These are phyloP conservation scores for Funneliformis mosseae DNA, from an alignment of 192 early-diverging fungal genomes.

Conservation along the genomic window DNA sequence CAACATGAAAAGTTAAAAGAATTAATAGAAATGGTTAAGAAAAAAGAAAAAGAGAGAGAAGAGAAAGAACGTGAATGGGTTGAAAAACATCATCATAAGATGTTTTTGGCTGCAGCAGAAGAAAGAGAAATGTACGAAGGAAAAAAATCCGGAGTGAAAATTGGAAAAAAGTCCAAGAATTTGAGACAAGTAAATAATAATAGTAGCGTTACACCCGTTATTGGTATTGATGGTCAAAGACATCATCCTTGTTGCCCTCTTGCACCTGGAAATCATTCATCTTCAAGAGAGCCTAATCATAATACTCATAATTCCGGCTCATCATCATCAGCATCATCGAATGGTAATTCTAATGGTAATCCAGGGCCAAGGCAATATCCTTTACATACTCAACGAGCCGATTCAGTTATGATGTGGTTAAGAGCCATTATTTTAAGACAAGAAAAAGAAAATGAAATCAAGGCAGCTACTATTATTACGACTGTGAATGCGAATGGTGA, in stretches of 20 bases:
- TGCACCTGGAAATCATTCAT: conserved; percentile 26
- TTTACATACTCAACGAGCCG: conserved; percentile 22
- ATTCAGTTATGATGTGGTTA: conserved; percentile 19
- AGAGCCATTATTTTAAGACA: conserved; percentile 24
- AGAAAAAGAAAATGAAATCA: not conserved
- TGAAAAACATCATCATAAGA: conserved; percentile 25
- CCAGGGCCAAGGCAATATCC: conserved; percentile 18
- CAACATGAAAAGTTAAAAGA: conserved; percentile 31
- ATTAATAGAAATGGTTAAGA: conserved; percentile 23
- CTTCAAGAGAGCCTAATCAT: not conserved
- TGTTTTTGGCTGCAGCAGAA: conserved; percentile 25
- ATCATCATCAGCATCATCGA: not conserved
- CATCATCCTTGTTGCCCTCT: conserved; percentile 33
- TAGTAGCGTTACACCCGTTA: conserved; percentile 17
- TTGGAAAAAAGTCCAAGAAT: conserved; percentile 24
- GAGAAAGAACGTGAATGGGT: conserved; percentile 33
- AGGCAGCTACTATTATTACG: not conserved
- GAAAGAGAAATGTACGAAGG: conserved; percentile 7
- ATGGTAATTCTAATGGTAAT: not conserved
- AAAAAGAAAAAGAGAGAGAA: conserved; percentile 31
- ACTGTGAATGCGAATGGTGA: not conserved
- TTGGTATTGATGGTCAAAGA: conserved; percentile 26
- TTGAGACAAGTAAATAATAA: not conserved
- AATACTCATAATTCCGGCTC: not conserved
- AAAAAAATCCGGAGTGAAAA: conserved; percentile 4